Conservation (phyloP, 202 grass and related monocot genomes). For the Dendrocalamus latiflorus region DNA sequence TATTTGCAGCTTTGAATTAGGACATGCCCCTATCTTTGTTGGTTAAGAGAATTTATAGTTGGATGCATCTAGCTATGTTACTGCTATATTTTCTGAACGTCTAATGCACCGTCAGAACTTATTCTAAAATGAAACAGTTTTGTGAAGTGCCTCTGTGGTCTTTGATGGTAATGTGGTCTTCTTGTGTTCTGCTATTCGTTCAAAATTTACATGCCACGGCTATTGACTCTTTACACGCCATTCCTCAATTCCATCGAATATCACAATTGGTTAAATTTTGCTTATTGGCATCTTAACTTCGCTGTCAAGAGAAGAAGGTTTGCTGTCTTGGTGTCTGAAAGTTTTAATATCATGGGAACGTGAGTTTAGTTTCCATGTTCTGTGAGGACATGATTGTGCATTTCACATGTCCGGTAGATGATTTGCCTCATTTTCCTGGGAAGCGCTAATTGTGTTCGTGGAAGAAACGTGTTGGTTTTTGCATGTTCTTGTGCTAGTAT, state of each 20-base stretch:
- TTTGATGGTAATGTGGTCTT: not conserved
- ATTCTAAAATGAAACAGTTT: not conserved
- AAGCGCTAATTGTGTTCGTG: too few species aligned
- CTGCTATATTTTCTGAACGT: not conserved
- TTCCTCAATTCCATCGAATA: not conserved
- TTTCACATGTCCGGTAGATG: too few species aligned
- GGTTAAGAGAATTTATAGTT: not conserved
- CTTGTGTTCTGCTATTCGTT: not conserved
- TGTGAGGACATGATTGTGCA: too few species aligned
- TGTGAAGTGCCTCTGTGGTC: not conserved
- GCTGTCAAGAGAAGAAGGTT: too few species aligned
- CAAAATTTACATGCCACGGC: not conserved
- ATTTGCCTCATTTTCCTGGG: too few species aligned
- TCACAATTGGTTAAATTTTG: not conserved
- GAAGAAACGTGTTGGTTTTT: too few species aligned
- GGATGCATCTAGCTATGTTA: conserved; percentile 27
- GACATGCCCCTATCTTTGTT: not conserved
- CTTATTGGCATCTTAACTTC: too few species aligned
- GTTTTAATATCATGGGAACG: too few species aligned
- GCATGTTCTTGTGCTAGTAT: too few species aligned
- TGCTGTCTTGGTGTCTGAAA: too few species aligned
- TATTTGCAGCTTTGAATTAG: conserved; percentile 34
- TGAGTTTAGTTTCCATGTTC: too few species aligned
- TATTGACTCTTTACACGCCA: not conserved
- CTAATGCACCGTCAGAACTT: not conserved